Conservation (phyloP, 371 early-diverging fungal species). For the Circinella umbellata region DNA sequence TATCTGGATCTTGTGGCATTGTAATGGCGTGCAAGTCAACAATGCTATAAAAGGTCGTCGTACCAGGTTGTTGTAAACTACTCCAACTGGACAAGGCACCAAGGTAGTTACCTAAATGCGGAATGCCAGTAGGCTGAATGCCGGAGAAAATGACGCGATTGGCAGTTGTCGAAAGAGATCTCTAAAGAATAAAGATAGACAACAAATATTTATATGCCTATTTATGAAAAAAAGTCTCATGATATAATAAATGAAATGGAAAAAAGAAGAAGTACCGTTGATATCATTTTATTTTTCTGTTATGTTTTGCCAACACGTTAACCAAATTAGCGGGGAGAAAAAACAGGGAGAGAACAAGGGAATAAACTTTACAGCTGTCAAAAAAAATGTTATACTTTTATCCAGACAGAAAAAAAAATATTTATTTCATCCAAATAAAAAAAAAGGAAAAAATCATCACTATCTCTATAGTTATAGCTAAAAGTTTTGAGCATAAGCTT, state of each 20-base stretch:
- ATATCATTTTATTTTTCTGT: neutral
- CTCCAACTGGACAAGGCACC: constrained; percentile 92
- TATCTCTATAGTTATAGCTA: neutral
- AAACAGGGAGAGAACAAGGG: neutral
- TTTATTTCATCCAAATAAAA: neutral
- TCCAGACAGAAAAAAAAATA: neutral
- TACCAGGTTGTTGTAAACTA: constrained; percentile 64
- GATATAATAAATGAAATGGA: neutral
- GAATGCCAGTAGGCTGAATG: constrained; percentile 93
- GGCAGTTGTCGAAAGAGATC: neutral
- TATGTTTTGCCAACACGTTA: neutral
- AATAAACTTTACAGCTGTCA: neutral
- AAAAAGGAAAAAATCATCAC: too few species aligned
- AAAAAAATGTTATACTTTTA: neutral
- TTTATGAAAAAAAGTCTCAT: too few species aligned
- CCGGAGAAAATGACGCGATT: constrained; percentile 69
- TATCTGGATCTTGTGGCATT: constrained; percentile 73
- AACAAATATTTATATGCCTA: too few species aligned
- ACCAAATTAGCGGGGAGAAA: neutral
- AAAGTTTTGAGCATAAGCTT: constrained; percentile 13
- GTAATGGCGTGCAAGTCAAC: constrained; percentile 95
- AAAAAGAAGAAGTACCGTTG: neutral
- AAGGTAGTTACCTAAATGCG: constrained; percentile 95
- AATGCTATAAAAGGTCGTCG: constrained; percentile 70
- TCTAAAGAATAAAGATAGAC: neutral